phyloP scores from a whole-genome alignment of 148 eudicot genomes.

The Agrostemma githago region DNA sequence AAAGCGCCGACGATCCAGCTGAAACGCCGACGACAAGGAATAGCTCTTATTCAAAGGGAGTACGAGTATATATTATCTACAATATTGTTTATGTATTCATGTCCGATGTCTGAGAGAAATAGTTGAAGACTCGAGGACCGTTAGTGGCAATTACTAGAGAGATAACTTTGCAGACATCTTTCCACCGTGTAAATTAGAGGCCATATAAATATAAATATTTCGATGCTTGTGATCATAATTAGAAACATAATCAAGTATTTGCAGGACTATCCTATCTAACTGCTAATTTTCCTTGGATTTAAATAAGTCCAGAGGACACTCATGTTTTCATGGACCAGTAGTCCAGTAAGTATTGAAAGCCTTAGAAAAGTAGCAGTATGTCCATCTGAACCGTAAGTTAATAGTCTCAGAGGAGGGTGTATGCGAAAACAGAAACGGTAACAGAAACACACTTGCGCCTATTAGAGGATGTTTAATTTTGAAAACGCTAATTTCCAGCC shows the following conservation, averaged over 20 bases:
- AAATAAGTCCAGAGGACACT: background rate
- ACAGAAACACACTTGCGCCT: background rate
- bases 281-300: background rate
- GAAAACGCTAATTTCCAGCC: background rate
- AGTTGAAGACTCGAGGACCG: background rate
- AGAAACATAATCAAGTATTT: background rate
- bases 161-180: background rate
- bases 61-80: no score
- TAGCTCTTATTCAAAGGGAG: no score
- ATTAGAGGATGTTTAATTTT: background rate
- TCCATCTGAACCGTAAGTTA: background rate
- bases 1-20: no score
- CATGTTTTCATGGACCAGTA: background rate
- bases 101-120: no score
- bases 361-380: background rate
- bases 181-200: background rate
- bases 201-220: background rate
- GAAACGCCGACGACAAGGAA: no score
- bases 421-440: background rate
- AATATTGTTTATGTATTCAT: no score
- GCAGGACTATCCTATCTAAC: background rate
- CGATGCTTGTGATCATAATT: background rate
- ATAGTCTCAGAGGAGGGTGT: background rate
- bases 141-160: background rate
- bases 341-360: background rate